Evolutionary conservation across 2,329 filamentous ascomycete species (phyloP), one percentile per base, ranked within the genome.

Genomic region (Pestalotiopsis sp.): DNA sequence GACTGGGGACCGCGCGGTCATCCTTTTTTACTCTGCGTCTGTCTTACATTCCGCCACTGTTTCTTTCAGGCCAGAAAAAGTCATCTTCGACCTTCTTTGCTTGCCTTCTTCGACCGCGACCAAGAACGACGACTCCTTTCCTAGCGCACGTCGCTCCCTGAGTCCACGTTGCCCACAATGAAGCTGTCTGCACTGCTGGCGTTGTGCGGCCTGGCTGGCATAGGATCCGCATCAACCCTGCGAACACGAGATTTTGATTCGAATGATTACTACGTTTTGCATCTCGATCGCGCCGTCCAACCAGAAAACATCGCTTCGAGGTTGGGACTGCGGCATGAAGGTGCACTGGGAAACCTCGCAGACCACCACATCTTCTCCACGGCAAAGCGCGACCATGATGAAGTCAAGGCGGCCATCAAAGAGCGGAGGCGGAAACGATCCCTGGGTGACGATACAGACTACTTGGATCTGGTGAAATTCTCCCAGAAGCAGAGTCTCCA

Each of bases 251-350:
- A 96, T 77, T 93, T 97, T 84, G 88, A 92, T 64, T 86, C 88
- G 52, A 90, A 94, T 81, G 95, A 99, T 81, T 98, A 97, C 83
- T 98, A 98, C 79, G 94, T 97, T 72, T 86, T 99, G 61, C 93
- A 98, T 73, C 87, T 99, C 76, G 89, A 92, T 69, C 83, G 88
- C 13, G 84, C 87, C 49, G 85, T 88, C 6, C 85, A 89, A 14
- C 94, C 94, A 17, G 82, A 87, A 27, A 85, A 91, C 56, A 85
- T 98, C 71, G 94, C 94, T 36, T 82, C 84, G 61, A 86, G 89
- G 25, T 84, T 99, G 9, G 94, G 93, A 23, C 84, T 97, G 62
- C 85, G 87, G 59, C 91, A 97, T 80, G 93, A 98, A 75, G 95
- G 95, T 49, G 89, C 89, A 61, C 86, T 98, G 20, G 92, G 93